Conservation (phyloP, 176 grass and related monocot genomes). For the Thinopyrum elongatum region DNA sequence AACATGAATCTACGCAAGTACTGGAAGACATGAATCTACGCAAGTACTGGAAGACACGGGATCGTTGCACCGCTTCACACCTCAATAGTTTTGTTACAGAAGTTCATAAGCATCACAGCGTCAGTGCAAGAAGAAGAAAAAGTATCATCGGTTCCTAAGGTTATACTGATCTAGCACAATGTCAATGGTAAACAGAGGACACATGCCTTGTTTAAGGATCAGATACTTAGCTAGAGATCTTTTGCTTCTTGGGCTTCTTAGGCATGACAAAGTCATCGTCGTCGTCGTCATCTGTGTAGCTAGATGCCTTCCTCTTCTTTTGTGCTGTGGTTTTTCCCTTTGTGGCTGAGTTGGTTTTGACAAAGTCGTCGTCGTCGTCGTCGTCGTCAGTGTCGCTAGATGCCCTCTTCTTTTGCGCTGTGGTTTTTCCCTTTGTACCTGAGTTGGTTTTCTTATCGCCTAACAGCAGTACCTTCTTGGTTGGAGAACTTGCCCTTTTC, state of each 20-base stretch:
- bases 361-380: slow-evolving; percentile 41
- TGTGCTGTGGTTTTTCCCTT: slow-evolving; percentile 25
- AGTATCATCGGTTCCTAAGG: slow-evolving; percentile 6
- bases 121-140: slow-evolving; percentile 2
- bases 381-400: slow-evolving; percentile 30
- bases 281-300: slow-evolving; percentile 29
- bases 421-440: slow-evolving; percentile 30
- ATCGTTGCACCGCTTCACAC: background rate
- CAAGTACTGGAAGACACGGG: background rate
- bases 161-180: slow-evolving; percentile 28
- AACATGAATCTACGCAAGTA: too few species aligned
- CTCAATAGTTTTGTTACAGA: background rate
- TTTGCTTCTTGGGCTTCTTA: slow-evolving; percentile 46
- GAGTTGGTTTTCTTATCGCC: slow-evolving; percentile 27
- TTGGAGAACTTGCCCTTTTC: slow-evolving; percentile 29
- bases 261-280: slow-evolving; percentile 31
- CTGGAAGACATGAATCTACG: too few species aligned
- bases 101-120: background rate
- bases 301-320: slow-evolving; percentile 49
- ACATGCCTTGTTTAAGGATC: slow-evolving; percentile 1
- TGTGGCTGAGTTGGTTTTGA: background rate
- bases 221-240: slow-evolving; percentile 37
- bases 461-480: slow-evolving; percentile 4
- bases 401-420: slow-evolving; percentile 41
- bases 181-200: background rate